Conservation (phyloP, 345 rosid genomes). For the Hibiscus syriacus region DNA sequence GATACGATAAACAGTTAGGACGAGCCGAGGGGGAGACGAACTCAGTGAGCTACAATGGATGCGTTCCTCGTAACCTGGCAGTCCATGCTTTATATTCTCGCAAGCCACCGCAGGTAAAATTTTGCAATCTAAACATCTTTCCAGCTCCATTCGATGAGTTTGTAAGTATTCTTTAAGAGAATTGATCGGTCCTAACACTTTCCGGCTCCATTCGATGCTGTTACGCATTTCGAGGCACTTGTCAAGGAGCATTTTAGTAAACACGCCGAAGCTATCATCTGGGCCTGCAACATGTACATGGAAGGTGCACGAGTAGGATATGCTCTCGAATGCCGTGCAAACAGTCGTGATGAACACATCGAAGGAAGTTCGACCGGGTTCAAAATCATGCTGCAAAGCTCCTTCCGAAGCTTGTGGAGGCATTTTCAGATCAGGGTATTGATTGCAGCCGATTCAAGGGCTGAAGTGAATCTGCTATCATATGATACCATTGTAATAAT, state of each 20-base stretch:
- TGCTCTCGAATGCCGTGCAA: slow-evolving; percentile 19
- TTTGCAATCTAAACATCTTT: background rate
- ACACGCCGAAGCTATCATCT: slow-evolving; percentile 36
- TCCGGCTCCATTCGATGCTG: slow-evolving; percentile 3
- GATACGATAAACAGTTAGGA: slow-evolving; percentile 80
- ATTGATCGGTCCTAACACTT: slow-evolving; percentile 31
- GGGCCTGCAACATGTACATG: slow-evolving; percentile 69
- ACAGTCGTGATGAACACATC: slow-evolving; percentile 26
- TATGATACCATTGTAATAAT: slow-evolving; percentile 12
- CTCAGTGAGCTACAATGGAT: slow-evolving; percentile 81
- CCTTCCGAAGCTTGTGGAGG: slow-evolving; percentile 63
- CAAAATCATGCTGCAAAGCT: slow-evolving; percentile 95
- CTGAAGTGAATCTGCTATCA: slow-evolving; percentile 13
- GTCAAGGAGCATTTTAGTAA: slow-evolving; percentile 63
- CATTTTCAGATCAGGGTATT: slow-evolving; percentile 64
- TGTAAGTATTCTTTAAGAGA: slow-evolving; percentile 22
- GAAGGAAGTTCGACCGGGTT: slow-evolving; percentile 70
- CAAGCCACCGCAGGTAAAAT: slow-evolving; percentile 72
- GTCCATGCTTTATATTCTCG: slow-evolving; percentile 71
- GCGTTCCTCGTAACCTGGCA: slow-evolving; percentile 79
- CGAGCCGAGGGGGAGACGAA: slow-evolving; percentile 88
- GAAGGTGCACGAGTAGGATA: slow-evolving; percentile 59
- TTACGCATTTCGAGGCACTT: slow-evolving; percentile 73
- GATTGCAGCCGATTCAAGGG: slow-evolving; percentile 43
- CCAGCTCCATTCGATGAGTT: background rate